Evolutionary conservation across 75 land plant species (phyloP).

Genomic region (Larix kaempferi): DNA sequence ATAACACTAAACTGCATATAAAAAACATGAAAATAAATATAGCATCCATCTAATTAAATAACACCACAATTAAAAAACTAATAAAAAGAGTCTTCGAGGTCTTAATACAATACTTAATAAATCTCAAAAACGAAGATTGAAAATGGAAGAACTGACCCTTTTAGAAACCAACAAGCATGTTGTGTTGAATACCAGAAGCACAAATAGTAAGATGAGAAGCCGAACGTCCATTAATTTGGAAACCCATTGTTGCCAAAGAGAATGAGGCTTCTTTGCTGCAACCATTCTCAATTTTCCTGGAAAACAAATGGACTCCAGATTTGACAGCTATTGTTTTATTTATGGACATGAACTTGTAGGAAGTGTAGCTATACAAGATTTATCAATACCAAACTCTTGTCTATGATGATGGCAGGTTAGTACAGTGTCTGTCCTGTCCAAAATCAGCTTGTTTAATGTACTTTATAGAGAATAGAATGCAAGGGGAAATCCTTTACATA

Average conservation of each 20-base stretch:
- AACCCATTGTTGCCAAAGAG: background rate
- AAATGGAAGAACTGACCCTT: background rate
- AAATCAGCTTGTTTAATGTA: no score
- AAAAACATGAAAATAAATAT: background rate
- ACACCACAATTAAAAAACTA: background rate
- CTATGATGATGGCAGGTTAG: no score
- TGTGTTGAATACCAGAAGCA: slow-evolving; percentile 1
- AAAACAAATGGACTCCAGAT: no score
- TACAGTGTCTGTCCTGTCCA: no score
- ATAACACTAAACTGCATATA: slow-evolving; percentile 7
- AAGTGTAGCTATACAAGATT: no score
- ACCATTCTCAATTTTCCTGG: background rate
- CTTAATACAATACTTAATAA: background rate
- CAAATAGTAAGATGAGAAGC: background rate
- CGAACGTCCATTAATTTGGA: background rate
- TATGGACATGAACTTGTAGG: no score
- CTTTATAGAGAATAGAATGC: no score
- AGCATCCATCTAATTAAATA: background rate
- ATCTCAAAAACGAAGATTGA: background rate
- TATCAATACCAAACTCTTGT: no score
- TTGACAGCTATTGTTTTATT: no score
- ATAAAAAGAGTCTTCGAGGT: background rate
- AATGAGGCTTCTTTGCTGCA: background rate
- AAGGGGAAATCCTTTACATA: no score
- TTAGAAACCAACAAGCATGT: background rate